Evolutionary conservation across 148 eudicot genomes (phyloP).

Genomic region (Gaultheria prostrata): DNA sequence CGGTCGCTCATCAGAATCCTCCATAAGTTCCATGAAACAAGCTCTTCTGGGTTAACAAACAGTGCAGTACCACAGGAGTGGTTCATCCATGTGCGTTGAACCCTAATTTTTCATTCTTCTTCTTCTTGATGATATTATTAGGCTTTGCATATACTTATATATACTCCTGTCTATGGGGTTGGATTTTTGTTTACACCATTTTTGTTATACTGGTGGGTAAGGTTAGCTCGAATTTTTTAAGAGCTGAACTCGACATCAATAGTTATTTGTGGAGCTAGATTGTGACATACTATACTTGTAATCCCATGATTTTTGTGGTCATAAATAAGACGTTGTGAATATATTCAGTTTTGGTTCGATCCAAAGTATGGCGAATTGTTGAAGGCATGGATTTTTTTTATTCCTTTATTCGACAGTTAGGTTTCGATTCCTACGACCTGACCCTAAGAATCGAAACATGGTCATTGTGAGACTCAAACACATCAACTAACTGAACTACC

Average conservation of each 20-base stretch:
- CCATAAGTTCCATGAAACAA: constrained; percentile 52
- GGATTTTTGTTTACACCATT: background rate
- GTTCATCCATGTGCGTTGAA: constrained; percentile 31
- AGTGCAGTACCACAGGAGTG: constrained; percentile 29
- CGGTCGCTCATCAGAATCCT: constrained; percentile 50
- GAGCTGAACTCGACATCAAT: constrained; percentile 25
- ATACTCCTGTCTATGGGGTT: background rate
- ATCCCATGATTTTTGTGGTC: constrained; percentile 7
- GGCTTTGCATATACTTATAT: background rate
- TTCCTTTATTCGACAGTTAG: too few species aligned
- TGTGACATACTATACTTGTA: background rate
- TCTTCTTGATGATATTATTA: background rate
- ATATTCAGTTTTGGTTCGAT: background rate
- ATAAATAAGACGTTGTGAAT: background rate
- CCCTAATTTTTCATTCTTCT: background rate
- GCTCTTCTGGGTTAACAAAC: constrained; percentile 34
- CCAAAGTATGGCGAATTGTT: background rate
- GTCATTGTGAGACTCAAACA: too few species aligned
- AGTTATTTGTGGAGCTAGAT: background rate
- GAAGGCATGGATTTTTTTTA: background rate
- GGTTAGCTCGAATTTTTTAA: constrained; percentile 33
- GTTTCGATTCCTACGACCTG: too few species aligned
- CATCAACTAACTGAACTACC: too few species aligned
- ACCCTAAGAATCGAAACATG: too few species aligned
- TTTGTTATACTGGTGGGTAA: background rate